Conservation (phyloP, 441 rosid genomes). For the Lagerstroemia fauriei region DNA sequence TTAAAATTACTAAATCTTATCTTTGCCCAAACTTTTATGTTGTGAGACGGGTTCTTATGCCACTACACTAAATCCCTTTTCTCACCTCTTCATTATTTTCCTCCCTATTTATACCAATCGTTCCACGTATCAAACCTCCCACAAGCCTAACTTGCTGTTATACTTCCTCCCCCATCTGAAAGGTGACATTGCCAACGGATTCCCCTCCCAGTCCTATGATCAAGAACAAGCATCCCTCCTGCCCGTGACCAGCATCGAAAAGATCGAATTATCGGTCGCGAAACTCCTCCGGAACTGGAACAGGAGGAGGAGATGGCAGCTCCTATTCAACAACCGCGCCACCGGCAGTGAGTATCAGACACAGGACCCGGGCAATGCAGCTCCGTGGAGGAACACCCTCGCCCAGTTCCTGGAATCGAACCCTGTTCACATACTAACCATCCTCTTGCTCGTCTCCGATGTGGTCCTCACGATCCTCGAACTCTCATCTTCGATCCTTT, state of each 20-base stretch:
- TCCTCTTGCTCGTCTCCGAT: slow-evolving; percentile 54
- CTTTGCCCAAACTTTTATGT: no score
- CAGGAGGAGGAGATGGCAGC: slow-evolving; percentile 57
- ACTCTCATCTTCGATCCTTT: slow-evolving; percentile 55
- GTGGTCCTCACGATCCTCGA: slow-evolving; percentile 54
- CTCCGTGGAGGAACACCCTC: slow-evolving; percentile 51
- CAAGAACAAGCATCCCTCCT: not conserved
- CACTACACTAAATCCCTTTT: no score
- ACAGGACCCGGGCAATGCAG: not conserved
- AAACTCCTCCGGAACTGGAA: slow-evolving; percentile 48
- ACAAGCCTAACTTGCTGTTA: no score
- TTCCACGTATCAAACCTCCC: no score
- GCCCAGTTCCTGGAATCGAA: slow-evolving; percentile 50
- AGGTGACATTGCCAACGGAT: no score
- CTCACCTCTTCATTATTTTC: no score
- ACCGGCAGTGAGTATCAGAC: not conserved
- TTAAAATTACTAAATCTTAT: no score
- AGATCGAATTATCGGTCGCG: slow-evolving; percentile 43
- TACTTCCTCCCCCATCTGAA: no score
- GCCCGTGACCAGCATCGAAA: not conserved
- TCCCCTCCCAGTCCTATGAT: no score
- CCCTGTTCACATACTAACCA: slow-evolving; percentile 37
- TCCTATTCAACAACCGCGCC: slow-evolving; percentile 12
- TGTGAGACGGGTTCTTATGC: no score
- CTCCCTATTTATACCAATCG: no score